Percentiles rank a stretch among this genome's conserved stretches.
Evolutionary conservation across 179 eudicot genomes (phyloP).

Genomic region (Vitellaria paradoxa): DNA sequence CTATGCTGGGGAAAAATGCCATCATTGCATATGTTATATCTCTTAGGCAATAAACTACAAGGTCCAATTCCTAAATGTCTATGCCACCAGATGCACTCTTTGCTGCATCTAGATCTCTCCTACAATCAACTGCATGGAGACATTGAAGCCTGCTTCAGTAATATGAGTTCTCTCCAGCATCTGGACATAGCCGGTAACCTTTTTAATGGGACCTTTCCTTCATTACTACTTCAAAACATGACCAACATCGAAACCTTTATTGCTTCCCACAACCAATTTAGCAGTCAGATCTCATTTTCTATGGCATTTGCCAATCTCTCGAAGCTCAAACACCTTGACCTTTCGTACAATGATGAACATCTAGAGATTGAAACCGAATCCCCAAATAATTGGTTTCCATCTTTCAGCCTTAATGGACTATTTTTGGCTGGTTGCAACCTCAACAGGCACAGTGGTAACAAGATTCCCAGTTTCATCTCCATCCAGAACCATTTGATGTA

Average conservation of each 20-base stretch:
- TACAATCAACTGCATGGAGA: not conserved
- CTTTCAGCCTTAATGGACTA: not conserved
- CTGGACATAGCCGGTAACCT: not conserved
- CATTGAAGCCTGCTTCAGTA: not conserved
- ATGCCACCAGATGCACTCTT: not conserved
- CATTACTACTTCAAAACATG: not conserved
- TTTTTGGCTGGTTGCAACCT: not conserved
- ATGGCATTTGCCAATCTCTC: constrained; percentile 5
- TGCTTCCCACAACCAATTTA: not conserved
- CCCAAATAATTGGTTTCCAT: not conserved
- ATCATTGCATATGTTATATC: not conserved
- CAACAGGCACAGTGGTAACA: not conserved
- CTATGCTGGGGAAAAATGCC: not conserved
- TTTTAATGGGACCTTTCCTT: not conserved
- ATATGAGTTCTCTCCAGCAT: not conserved
- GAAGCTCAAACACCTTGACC: not conserved
- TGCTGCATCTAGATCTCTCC: not conserved
- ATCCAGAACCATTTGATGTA: not conserved
- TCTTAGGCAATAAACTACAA: not conserved
- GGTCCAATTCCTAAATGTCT: not conserved
- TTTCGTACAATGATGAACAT: not conserved
- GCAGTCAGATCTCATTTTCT: not conserved
- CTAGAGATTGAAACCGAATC: not conserved
- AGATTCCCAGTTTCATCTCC: constrained; percentile 6
- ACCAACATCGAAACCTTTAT: not conserved